phyloP scores from a whole-genome alignment of 352 stramenopile genomes.

The Phytophthora melonis region DNA sequence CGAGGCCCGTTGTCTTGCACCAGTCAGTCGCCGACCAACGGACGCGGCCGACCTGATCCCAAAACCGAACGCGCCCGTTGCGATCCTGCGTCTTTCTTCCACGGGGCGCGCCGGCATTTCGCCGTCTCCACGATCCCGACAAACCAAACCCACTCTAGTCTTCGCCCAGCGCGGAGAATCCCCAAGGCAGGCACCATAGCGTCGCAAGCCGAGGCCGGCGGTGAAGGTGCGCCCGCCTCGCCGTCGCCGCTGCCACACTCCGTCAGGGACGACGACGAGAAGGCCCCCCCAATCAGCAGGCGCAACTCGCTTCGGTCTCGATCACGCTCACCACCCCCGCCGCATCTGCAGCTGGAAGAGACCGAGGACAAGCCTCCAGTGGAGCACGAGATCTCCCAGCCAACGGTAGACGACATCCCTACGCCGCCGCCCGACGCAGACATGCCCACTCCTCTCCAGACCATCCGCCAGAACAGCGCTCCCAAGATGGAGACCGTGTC shows the following conservation, averaged over 20 bases:
- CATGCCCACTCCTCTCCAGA: constrained; percentile 10
- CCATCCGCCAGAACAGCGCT: constrained; percentile 12
- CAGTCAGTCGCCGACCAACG: not conserved
- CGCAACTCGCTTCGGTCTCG: constrained; percentile 21
- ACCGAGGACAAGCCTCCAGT: not conserved
- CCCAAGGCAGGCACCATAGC: constrained; percentile 15
- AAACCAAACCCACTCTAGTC: constrained; percentile 1
- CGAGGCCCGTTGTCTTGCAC: not conserved
- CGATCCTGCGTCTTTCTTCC: constrained; percentile 13
- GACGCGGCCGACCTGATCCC: constrained; percentile 6
- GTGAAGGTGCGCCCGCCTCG: constrained; percentile 20
- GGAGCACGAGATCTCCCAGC: not conserved
- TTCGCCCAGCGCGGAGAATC: constrained; percentile 26
- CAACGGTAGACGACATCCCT: constrained; percentile 2
- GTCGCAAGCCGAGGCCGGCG: constrained; percentile 23
- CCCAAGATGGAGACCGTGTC: constrained; percentile 26
- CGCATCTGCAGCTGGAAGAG: constrained; percentile 25
- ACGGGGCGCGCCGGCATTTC: constrained; percentile 1
- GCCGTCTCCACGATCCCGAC: constrained; percentile 2
- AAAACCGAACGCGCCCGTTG: constrained; percentile 15
- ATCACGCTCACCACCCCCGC: not conserved
- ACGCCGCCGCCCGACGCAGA: not conserved
- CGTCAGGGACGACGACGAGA: constrained; percentile 25
- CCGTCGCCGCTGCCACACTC: constrained; percentile 15
- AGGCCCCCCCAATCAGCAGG: not conserved